Evolutionary conservation across 2,329 filamentous ascomycete species (phyloP).

Genomic region (Fusarium oligoseptatum): DNA sequence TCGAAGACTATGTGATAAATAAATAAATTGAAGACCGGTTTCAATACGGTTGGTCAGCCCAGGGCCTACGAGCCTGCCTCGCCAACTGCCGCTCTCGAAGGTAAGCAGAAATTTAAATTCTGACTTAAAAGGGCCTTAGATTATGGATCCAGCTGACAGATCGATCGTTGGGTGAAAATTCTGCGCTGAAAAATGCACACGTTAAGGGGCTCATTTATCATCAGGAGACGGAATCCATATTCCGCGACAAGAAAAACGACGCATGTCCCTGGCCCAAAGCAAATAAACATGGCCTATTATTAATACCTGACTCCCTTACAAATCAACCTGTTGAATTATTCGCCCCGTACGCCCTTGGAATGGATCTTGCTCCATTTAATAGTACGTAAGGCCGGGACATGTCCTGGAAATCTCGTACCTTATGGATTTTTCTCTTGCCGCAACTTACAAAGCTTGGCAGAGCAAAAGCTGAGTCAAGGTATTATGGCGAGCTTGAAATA

Average conservation of each 20-base stretch:
- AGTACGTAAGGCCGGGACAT: background rate
- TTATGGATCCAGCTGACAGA: too few relatives aligned
- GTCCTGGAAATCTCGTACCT: background rate
- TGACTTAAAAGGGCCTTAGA: too few relatives aligned
- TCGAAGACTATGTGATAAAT: too few relatives aligned
- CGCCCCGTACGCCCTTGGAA: too few relatives aligned
- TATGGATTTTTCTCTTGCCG: background rate
- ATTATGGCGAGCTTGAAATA: background rate
- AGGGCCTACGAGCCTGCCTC: too few relatives aligned
- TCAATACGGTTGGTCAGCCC: too few relatives aligned
- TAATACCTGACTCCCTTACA: background rate
- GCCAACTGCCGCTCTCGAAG: too few relatives aligned
- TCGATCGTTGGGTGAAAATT: background rate
- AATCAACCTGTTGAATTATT: background rate
- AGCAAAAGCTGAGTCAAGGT: background rate
- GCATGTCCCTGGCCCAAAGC: too few relatives aligned
- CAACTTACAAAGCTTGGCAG: background rate
- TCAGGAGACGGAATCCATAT: background rate
- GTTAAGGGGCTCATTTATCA: background rate
- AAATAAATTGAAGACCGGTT: too few relatives aligned
- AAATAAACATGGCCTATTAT: background rate
- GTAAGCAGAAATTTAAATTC: too few relatives aligned
- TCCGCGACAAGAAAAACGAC: background rate
- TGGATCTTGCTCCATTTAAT: background rate
- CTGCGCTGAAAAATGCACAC: background rate